Conservation (phyloP, 352 stramenopile species). For the Pythium brassicae region DNA sequence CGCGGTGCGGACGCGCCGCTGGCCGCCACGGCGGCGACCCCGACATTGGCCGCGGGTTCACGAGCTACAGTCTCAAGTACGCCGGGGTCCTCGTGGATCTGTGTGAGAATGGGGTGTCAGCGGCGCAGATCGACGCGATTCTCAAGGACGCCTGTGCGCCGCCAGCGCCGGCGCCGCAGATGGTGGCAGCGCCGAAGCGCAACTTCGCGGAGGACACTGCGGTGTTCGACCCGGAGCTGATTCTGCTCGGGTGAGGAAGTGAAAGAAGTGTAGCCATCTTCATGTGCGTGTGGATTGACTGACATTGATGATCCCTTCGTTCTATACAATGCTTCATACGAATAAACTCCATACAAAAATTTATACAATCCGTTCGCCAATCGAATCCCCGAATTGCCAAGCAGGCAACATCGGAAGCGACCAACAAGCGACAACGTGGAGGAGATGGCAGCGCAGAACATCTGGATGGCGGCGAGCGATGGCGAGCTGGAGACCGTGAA, state of each 20-base stretch:
- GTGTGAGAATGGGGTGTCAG: slow-evolving; percentile 25
- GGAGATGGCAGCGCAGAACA: too few relatives aligned
- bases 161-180: not conserved
- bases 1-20: slow-evolving; percentile 8
- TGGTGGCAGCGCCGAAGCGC: not conserved
- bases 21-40: slow-evolving; percentile 15
- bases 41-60: slow-evolving; percentile 37
- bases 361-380: not conserved
- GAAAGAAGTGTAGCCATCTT: too few relatives aligned
- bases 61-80: slow-evolving; percentile 71
- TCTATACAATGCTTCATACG: too few relatives aligned
- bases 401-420: not conserved
- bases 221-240: slow-evolving; percentile 22
- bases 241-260: slow-evolving; percentile 3
- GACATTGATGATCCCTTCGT: too few relatives aligned
- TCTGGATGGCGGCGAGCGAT: slow-evolving; percentile 63
- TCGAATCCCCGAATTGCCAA: too few relatives aligned
- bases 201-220: not conserved
- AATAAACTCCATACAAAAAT: not conserved
- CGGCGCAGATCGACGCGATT: slow-evolving; percentile 22
- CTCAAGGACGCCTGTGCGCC: slow-evolving; percentile 26
- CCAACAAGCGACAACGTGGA: slow-evolving; percentile 10
- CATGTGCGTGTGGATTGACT: too few relatives aligned
- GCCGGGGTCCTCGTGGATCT: slow-evolving; percentile 41
- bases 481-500: slow-evolving; percentile 50